These are phyloP conservation scores for Fusarium heterosporum DNA, from an alignment of 2,329 filamentous ascomycete species.

Conservation along the genomic window DNA sequence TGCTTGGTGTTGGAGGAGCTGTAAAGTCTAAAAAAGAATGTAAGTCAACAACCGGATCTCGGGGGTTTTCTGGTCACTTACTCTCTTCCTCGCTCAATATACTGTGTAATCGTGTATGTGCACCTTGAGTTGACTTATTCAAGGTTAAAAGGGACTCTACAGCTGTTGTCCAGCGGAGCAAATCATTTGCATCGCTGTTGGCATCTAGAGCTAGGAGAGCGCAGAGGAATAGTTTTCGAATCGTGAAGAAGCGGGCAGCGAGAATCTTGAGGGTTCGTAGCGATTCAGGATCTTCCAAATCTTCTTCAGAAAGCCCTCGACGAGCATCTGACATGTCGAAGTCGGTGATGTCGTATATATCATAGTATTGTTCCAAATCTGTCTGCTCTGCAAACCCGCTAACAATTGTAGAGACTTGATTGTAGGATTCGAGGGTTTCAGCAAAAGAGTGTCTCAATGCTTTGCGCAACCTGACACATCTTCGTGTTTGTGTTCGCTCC, in stretches of 20 bases:
- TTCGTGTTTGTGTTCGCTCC: slow-evolving; percentile 80
- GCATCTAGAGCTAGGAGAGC: slow-evolving; percentile 89
- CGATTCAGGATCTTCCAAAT: slow-evolving; percentile 82
- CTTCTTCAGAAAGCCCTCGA: slow-evolving; percentile 71
- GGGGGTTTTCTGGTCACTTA: slow-evolving; percentile 56
- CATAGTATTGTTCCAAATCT: slow-evolving; percentile 91
- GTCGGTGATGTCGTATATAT: slow-evolving; percentile 84
- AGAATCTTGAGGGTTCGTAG: slow-evolving; percentile 83
- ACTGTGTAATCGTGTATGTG: slow-evolving; percentile 73
- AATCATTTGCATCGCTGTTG: slow-evolving; percentile 80
- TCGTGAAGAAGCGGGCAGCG: slow-evolving; percentile 81
- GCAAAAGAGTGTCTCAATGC: slow-evolving; percentile 77
- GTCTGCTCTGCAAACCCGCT: slow-evolving; percentile 80
- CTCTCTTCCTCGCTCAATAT: slow-evolving; percentile 85
- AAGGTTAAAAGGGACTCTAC: slow-evolving; percentile 79
- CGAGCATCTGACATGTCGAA: slow-evolving; percentile 79
- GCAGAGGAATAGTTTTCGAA: slow-evolving; percentile 88
- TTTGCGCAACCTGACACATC: slow-evolving; percentile 83
- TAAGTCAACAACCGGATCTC: slow-evolving; percentile 21
- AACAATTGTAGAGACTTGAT: slow-evolving; percentile 75
- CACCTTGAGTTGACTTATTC: slow-evolving; percentile 69
- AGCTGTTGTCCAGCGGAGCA: slow-evolving; percentile 81
- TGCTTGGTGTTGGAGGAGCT: slow-evolving; percentile 66
- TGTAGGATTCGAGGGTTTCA: slow-evolving; percentile 77
- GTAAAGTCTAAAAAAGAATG: slow-evolving; percentile 59